These are phyloP conservation scores for Geotrichum candidum DNA, from an alignment of 1,139 yeast genomes.

Conservation along the genomic window DNA sequence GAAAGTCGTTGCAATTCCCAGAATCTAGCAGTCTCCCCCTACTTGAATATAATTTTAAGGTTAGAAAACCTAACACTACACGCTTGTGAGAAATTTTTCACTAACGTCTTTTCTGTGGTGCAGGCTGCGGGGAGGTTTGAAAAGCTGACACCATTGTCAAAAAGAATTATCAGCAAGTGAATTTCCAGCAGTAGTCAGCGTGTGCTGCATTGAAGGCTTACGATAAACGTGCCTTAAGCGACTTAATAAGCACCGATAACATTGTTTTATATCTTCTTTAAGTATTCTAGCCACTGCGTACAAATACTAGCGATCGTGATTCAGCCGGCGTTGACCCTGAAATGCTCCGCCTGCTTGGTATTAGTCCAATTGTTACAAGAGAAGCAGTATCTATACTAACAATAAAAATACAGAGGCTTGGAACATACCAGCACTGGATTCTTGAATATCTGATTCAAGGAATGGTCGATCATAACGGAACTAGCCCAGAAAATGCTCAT, in stretches of 20 bases:
- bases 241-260: background rate
- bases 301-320: background rate
- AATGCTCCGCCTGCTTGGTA: background rate
- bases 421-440: background rate
- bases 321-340: background rate
- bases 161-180: background rate
- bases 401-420: background rate
- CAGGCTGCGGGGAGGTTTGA: too few relatives aligned
- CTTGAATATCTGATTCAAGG: too few relatives aligned
- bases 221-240: background rate
- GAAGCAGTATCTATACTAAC: background rate
- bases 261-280: background rate
- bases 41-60: too few relatives aligned
- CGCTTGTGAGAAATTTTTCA: too few relatives aligned
- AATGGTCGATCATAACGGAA: background rate
- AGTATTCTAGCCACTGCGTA: background rate
- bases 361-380: background rate
- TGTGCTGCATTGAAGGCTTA: background rate
- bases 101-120: too few relatives aligned
- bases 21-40: too few relatives aligned
- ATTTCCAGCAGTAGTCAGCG: background rate
- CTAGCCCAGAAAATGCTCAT: too few relatives aligned
- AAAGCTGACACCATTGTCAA: background rate
- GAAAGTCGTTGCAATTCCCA: too few relatives aligned
- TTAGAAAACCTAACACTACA: too few relatives aligned